Evolutionary conservation across 1,139 yeast genomes (phyloP).

Genomic region (Candida tropicalis): DNA sequence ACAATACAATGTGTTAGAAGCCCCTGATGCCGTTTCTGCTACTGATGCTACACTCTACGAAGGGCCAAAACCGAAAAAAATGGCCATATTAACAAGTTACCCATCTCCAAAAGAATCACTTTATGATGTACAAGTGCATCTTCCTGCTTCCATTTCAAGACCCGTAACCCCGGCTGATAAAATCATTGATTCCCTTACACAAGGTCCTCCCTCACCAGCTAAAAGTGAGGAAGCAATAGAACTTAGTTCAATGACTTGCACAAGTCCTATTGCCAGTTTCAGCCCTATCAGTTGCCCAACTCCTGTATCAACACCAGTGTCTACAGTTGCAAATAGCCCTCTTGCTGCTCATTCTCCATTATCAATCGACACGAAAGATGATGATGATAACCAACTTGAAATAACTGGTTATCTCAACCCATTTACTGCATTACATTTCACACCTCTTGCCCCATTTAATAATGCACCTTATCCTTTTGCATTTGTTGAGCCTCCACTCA

Average conservation of each 20-base stretch:
- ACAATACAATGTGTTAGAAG: constrained; percentile 1
- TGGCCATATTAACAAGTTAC: not conserved
- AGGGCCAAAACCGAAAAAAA: not conserved
- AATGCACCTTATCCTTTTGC: constrained; percentile 9
- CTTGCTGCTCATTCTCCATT: not conserved
- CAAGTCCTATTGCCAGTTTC: not conserved
- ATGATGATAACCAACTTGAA: not conserved
- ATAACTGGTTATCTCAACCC: constrained; percentile 10
- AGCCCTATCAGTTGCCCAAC: not conserved
- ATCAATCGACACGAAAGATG: not conserved
- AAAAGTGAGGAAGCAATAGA: not conserved
- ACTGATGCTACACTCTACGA: not conserved
- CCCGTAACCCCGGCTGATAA: constrained; percentile 5
- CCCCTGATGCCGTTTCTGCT: not conserved
- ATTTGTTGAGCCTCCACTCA: constrained; percentile 1
- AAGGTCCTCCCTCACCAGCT: constrained; percentile 1
- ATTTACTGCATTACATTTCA: constrained; percentile 6
- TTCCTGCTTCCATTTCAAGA: not conserved
- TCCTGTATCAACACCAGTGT: not conserved
- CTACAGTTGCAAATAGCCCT: not conserved
- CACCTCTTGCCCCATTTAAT: constrained; percentile 9
- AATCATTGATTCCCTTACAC: constrained; percentile 3
- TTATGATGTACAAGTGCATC: not conserved
- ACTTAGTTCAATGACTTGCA: not conserved
- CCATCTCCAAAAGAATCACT: constrained; percentile 5